A percentile compares a stretch with the other conserved stretches of the same genome.
Conservation (phyloP, 371 early-diverging fungal genomes). For the Mortierella sp. region DNA sequence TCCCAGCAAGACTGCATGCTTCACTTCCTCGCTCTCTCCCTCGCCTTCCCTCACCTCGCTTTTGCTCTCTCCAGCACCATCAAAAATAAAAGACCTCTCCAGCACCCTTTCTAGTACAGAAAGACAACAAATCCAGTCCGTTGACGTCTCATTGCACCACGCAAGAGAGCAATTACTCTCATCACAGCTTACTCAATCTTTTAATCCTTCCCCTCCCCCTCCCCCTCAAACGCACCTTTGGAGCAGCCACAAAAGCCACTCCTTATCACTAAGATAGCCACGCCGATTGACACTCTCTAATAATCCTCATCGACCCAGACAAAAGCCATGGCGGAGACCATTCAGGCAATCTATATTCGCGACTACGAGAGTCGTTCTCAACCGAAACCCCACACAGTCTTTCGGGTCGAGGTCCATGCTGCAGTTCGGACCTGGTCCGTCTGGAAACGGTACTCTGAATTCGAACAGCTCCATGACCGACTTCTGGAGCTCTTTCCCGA, state of each 20-base stretch:
- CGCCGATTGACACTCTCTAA: no score
- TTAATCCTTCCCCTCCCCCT: neutral
- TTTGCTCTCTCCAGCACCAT: no score
- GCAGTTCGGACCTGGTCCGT: slow-evolving; percentile 90
- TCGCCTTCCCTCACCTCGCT: neutral
- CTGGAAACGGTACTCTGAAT: slow-evolving; percentile 91
- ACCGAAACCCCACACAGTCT: slow-evolving; percentile 81
- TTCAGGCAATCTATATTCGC: slow-evolving; percentile 76
- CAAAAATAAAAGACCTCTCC: no score
- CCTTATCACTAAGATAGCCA: neutral
- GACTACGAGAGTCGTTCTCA: slow-evolving; percentile 66
- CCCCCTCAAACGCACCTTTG: neutral
- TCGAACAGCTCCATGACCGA: slow-evolving; percentile 70
- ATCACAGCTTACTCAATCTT: no score
- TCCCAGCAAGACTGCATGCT: neutral
- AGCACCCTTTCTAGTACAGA: no score
- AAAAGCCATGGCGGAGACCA: slow-evolving; percentile 61
- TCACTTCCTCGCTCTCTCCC: slow-evolving; percentile 1
- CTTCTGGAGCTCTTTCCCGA: slow-evolving; percentile 71
- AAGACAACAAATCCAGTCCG: no score
- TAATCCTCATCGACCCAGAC: neutral
- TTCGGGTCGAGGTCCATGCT: slow-evolving; percentile 79
- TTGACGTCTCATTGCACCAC: neutral
- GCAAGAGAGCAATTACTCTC: no score
- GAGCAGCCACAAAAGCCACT: neutral